Conservation (phyloP, 2,329 filamentous ascomycete genomes). For the Fusarium sterilihyphosum region DNA sequence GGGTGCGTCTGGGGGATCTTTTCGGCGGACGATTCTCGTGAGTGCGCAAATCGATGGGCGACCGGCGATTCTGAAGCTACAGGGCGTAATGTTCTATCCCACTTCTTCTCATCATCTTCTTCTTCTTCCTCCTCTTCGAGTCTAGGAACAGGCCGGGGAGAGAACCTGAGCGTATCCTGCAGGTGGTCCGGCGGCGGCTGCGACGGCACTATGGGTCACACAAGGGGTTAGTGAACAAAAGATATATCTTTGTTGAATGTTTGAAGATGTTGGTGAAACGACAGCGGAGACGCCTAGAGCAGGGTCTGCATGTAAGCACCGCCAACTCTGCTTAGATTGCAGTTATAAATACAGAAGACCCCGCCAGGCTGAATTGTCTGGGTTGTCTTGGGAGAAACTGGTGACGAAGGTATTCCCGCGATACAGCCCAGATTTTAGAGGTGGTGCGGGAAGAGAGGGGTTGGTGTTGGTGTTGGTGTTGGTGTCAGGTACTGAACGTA, state of each 20-base stretch:
- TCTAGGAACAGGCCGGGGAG: constrained; percentile 60
- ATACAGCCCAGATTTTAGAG: constrained; percentile 29
- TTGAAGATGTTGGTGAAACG: constrained; percentile 33
- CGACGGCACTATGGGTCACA: constrained; percentile 61
- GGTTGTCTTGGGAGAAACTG: neutral
- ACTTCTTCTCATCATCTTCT: constrained; percentile 60
- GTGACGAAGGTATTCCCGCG: constrained; percentile 41
- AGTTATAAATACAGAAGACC: neutral
- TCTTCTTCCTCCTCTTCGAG: constrained; percentile 60
- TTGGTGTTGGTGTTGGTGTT: constrained; percentile 13
- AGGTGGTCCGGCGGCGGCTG: constrained; percentile 67
- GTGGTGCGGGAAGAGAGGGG: constrained; percentile 39
- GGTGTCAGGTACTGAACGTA: constrained; percentile 16
- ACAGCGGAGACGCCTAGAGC: constrained; percentile 21
- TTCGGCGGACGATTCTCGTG: constrained; percentile 68
- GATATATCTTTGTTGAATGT: constrained; percentile 27
- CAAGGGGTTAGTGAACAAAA: constrained; percentile 40
- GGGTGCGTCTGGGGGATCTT: constrained; percentile 54
- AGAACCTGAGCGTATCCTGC: constrained; percentile 63
- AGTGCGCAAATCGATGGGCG: constrained; percentile 58
- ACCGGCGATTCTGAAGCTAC: constrained; percentile 53
- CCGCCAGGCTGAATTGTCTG: neutral
- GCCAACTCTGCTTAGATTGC: neutral
- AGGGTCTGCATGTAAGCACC: constrained; percentile 16
- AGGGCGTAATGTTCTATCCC: constrained; percentile 64